Conservation (phyloP, 495 filamentous ascomycete species). For the Xylaria sp. region DNA sequence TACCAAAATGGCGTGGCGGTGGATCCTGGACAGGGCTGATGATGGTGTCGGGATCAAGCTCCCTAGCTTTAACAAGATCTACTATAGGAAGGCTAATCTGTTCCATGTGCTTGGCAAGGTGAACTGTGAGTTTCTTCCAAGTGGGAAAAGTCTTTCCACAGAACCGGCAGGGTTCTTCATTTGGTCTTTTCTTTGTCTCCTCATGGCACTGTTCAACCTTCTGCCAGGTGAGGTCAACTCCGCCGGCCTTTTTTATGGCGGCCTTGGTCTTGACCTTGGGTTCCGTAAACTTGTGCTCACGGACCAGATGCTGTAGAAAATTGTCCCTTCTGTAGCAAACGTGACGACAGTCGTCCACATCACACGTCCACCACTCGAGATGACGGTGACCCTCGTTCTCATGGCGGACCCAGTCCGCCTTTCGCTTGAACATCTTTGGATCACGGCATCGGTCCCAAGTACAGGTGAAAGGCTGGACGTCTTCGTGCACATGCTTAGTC, state of each 20-base stretch:
- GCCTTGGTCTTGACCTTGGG: slow-evolving; percentile 70
- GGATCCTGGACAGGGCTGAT: slow-evolving; percentile 69
- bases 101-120: slow-evolving; percentile 97
- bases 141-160: slow-evolving; percentile 81
- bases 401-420: slow-evolving; percentile 96
- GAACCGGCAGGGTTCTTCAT: slow-evolving; percentile 89
- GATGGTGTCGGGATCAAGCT: slow-evolving; percentile 64
- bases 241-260: slow-evolving; percentile 60
- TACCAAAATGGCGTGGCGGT: slow-evolving; percentile 46
- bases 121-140: slow-evolving; percentile 95
- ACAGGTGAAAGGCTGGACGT: slow-evolving; percentile 94
- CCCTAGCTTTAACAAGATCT: slow-evolving; percentile 68
- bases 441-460: slow-evolving; percentile 86
- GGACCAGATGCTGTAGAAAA: slow-evolving; percentile 92
- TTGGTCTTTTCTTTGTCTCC: slow-evolving; percentile 68
- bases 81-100: slow-evolving; percentile 87
- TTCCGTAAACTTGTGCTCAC: slow-evolving; percentile 89
- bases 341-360: slow-evolving; percentile 80
- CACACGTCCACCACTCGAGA: slow-evolving; percentile 91
- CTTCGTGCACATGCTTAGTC: slow-evolving; percentile 97
- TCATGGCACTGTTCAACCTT: slow-evolving; percentile 82
- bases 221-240: slow-evolving; percentile 70
- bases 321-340: slow-evolving; percentile 92
- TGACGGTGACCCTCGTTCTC: slow-evolving; percentile 94
- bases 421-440: slow-evolving; percentile 94